Evolutionary conservation across 2,329 filamentous ascomycete species (phyloP), one percentile per base, ranked within the genome.

Genomic region (Chrysosporium keratinophilum): DNA sequence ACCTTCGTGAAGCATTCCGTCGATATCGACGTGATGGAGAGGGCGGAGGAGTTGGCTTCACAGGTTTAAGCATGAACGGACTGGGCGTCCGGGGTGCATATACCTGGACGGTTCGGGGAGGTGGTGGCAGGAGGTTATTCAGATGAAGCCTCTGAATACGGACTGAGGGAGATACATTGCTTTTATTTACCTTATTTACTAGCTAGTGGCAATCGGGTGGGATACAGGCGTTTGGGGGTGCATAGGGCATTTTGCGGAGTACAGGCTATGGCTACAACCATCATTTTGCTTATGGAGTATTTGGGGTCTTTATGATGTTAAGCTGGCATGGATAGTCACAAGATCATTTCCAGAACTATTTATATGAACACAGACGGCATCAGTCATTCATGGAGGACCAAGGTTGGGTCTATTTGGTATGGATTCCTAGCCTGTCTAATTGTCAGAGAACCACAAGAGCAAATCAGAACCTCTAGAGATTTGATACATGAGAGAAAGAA

Each of bases 21-120:
- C 68, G 75, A 47, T 74, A 74, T 55, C 75, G 74, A 60, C 69
- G 70, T n/a, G 70, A 74, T 56, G 68, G 71, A 3, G 74, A 77
- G 58, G 71, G 73, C 34, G 73, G 71, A 5, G 72, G 72, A 14
- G 73, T 74, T 3, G 74, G 74, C 1, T 73, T 74, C 56, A 69
- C 71, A 0, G 74, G 73, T 5, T 57, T 74, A 56, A 76, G 74
- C 62, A 65, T 74, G 62, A 69, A 69, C 28, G 70, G 72, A 47
- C 56, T 74, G 43, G 73, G 71, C 17, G 67, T 71, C 10, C 67
- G 67, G 49, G 74, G 74, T 19, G 64, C 71, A 10, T 68, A 67
- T 40, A 69, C 71, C 3, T 75, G 73, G 68, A 69, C 65, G 50
- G 63, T 71, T 54, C 64, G 63, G 46, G 68, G 69, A 31, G 73